Conservation (phyloP, 1,284 basidiomycete genomes). For the Clitocybe nebularis region DNA sequence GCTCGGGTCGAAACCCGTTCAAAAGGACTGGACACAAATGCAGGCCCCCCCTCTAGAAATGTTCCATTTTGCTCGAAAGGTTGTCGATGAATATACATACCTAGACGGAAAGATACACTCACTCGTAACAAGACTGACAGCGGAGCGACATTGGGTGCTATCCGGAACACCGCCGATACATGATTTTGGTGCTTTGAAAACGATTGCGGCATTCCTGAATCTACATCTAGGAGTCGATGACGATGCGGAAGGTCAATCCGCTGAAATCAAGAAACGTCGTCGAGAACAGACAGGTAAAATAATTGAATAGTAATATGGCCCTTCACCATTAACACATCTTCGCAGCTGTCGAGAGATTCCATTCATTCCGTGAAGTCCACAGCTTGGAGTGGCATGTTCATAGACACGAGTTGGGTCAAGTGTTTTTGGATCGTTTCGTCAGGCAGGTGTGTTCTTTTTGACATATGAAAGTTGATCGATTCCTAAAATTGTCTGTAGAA, state of each 20-base stretch:
- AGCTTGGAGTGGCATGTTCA: constrained; percentile 90
- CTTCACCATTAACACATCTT: constrained; percentile 7
- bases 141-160: constrained; percentile 89
- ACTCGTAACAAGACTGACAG: constrained; percentile 74
- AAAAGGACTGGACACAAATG: constrained; percentile 77
- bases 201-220: constrained; percentile 83
- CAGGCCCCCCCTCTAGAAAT: constrained; percentile 83
- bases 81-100: constrained; percentile 96
- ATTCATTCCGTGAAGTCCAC: constrained; percentile 94
- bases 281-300: constrained; percentile 78
- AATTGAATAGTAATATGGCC: too few species aligned
- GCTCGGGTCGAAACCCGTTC: constrained; percentile 58
- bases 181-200: constrained; percentile 88
- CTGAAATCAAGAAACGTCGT: constrained; percentile 73
- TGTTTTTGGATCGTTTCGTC: constrained; percentile 81
- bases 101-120: constrained; percentile 78
- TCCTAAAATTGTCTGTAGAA: constrained; percentile 70
- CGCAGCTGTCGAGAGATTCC: constrained; percentile 88
- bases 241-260: constrained; percentile 77
- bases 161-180: constrained; percentile 94
- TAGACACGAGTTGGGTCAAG: constrained; percentile 80
- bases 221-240: constrained; percentile 89
- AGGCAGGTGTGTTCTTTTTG: constrained; percentile 56
- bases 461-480: constrained; percentile 8
- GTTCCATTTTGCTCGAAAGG: constrained; percentile 86